These are phyloP conservation scores for Polymyxa betae DNA, from an alignment of 208 protist species.

Conservation along the genomic window DNA sequence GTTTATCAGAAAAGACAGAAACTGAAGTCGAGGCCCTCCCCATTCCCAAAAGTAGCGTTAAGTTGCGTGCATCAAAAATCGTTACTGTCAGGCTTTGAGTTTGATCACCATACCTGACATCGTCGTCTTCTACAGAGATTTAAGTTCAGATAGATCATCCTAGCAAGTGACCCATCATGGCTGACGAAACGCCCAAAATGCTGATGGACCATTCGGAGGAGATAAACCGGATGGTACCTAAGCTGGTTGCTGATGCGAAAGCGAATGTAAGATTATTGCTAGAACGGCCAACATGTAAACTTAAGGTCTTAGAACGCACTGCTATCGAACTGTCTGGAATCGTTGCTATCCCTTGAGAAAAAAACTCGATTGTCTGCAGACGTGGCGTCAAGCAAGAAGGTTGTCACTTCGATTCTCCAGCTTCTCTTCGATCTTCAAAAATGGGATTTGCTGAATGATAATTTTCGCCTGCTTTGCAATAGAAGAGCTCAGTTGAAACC, in stretches of 20 bases:
- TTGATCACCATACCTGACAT: no score
- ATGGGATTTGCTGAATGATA: conserved; percentile 46
- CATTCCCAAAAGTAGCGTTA: no score
- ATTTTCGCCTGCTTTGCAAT: conserved; percentile 60
- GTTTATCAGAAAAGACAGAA: no score
- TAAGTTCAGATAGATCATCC: no score
- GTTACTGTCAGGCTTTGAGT: no score
- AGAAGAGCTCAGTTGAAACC: conserved; percentile 50
- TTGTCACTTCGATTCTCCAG: conserved; percentile 50
- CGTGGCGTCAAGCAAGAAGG: not conserved
- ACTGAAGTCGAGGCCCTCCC: no score
- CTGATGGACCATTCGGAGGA: conserved; percentile 54
- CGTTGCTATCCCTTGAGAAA: conserved; percentile 52
- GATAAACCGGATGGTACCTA: conserved; percentile 36
- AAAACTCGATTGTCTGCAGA: conserved; percentile 54
- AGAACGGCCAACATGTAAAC: not conserved
- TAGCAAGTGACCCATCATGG: no score
- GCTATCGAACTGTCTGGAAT: conserved; percentile 24
- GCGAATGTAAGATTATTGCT: not conserved
- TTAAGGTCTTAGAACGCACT: conserved; percentile 11
- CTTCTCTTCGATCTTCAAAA: conserved; percentile 30
- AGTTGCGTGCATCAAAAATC: no score
- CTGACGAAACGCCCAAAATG: not conserved
- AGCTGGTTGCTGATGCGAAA: conserved; percentile 29
- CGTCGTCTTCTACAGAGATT: no score